Conservation (phyloP, 768 basidiomycete species). For the Boletellus sp. region DNA sequence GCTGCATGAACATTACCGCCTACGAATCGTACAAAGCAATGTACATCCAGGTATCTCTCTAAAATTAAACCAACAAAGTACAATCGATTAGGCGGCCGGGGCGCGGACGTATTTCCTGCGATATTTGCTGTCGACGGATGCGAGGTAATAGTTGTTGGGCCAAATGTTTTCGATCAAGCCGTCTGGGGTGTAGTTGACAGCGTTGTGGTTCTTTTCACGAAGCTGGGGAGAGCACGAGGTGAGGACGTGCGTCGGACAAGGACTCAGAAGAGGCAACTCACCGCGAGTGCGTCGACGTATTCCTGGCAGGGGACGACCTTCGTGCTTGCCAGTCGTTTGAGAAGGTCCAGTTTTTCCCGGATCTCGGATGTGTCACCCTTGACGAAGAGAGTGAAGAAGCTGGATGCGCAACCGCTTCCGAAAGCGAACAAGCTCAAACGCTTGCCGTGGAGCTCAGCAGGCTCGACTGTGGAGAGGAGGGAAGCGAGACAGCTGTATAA, state of each 20-base stretch:
- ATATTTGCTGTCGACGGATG: slow-evolving; percentile 85
- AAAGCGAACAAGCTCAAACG: slow-evolving; percentile 95
- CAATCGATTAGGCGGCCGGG: slow-evolving; percentile 25
- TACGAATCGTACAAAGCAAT: slow-evolving; percentile 13
- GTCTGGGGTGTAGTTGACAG: slow-evolving; percentile 75
- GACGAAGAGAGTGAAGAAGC: slow-evolving; percentile 85
- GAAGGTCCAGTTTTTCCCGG: slow-evolving; percentile 74
- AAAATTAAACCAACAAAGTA: not conserved
- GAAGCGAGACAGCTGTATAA: slow-evolving; percentile 93
- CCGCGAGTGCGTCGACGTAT: slow-evolving; percentile 79
- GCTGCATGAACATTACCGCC: slow-evolving; percentile 1
- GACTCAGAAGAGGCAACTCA: slow-evolving; percentile 34
- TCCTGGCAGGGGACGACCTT: slow-evolving; percentile 90
- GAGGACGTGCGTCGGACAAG: not conserved
- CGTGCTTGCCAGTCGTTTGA: slow-evolving; percentile 75
- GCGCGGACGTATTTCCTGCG: slow-evolving; percentile 77
- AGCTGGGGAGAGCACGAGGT: slow-evolving; percentile 49
- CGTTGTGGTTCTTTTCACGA: slow-evolving; percentile 95
- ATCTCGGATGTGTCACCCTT: slow-evolving; percentile 87
- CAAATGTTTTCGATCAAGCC: slow-evolving; percentile 91
- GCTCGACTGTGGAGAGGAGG: slow-evolving; percentile 69
- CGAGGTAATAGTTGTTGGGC: slow-evolving; percentile 92
- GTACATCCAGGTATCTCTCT: slow-evolving; percentile 7
- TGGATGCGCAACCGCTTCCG: slow-evolving; percentile 91
- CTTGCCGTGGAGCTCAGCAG: slow-evolving; percentile 70